Evolutionary conservation across 2,329 filamentous ascomycete species (phyloP), one percentile per base, ranked within the genome.

Genomic region (Knufia petricola): DNA sequence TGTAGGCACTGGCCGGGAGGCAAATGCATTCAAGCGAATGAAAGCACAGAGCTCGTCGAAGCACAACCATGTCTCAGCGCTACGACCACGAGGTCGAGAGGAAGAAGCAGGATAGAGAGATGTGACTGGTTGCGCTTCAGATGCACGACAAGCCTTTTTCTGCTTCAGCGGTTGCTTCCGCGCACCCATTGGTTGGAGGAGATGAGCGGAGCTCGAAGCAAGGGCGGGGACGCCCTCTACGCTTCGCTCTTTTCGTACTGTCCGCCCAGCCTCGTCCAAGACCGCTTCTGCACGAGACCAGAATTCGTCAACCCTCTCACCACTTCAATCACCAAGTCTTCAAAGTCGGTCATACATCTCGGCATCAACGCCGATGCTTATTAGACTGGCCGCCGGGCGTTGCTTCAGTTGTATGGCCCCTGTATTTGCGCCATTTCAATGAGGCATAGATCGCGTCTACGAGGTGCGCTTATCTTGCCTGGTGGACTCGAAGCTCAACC

Each of bases 101-200:
- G 19, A 12, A 34, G 30, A 31, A 44, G 44, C 12, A n/a, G 23
- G 31, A 38, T 28, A 30, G 32, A 39, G 32, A 20, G 44, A 47
- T 47, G 44, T 39, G 32, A 47, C 44, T 47, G 44, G 44, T 28
- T 28, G 32, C 28, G 44, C 44, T 39, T 47, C 44, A 47, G 21
- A 32, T 21, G 19, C 23, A 32, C 44, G 19, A 28, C 20, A 2
- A 34, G 39, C 39, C 21, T 36, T 17, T 17, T 4, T 44, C 19
- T 44, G 15, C 28, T n/a, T 19, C 44, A 47, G 44, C 44, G 44
- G 32, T 39, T 47, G 13, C 32, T 47, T 30, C 24, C 20, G 6
- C 15, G 13, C 23, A 19, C 6, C 36, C 32, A 47, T 47, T 47
- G 12, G 44, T 26, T 7, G 39, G 17, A 24, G 4, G 9, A 46